Evolutionary conservation across 164 flowering plant species (phyloP).

Genomic region (Malania oleifera): DNA sequence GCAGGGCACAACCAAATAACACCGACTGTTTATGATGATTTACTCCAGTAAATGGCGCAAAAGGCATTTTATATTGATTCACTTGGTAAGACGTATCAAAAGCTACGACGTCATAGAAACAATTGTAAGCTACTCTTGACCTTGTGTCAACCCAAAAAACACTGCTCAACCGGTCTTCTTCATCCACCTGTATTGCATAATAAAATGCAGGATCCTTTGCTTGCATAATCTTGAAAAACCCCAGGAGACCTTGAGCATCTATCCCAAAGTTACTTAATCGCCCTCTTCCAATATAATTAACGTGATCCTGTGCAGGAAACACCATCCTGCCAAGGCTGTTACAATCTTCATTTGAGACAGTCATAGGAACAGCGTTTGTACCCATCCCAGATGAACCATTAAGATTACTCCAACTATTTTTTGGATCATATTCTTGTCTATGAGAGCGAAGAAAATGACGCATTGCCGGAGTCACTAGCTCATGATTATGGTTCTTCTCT

Average conservation of each 20-base stretch:
- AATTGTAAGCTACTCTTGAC: conserved; percentile 30
- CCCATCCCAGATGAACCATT: conserved; percentile 10
- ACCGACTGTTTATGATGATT: conserved; percentile 38
- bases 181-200: conserved; percentile 33
- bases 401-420: conserved; percentile 7
- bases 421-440: conserved; percentile 18
- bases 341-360: conserved; percentile 15
- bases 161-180: conserved; percentile 33
- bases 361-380: conserved; percentile 5
- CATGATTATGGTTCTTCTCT: conserved; percentile 32
- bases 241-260: conserved; percentile 30
- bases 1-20: conserved; percentile 39
- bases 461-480: conserved; percentile 31
- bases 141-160: conserved; percentile 43
- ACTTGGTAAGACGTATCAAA: conserved; percentile 37
- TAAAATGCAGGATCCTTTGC: conserved; percentile 31
- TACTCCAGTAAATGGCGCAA: conserved; percentile 34
- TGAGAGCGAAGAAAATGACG: conserved; percentile 33
- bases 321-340: conserved; percentile 15
- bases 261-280: conserved; percentile 26
- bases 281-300: conserved; percentile 30
- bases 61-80: conserved; percentile 33
- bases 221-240: conserved; percentile 34
- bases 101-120: conserved; percentile 33
- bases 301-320: conserved; percentile 13